These are phyloP conservation scores for Pistacia atlantica DNA, from an alignment of 345 rosid genomes.

Conservation along the genomic window DNA sequence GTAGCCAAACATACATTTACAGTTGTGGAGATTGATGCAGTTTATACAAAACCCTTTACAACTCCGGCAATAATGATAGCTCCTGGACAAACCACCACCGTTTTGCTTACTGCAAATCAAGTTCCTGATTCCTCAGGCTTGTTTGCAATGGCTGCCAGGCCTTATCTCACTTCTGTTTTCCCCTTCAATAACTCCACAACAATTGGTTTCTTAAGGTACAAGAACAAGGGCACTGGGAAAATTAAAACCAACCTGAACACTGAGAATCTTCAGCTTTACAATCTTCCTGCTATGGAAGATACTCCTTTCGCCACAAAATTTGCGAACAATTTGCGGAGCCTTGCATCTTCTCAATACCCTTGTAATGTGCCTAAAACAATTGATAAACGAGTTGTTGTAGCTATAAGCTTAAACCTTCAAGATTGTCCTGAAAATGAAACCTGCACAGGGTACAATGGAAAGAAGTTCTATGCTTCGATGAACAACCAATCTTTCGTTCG, in stretches of 20 bases:
- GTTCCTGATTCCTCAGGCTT: conserved; percentile 36
- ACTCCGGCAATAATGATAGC: conserved; percentile 59
- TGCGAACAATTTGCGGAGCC: conserved; percentile 38
- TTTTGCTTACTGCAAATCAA: conserved; percentile 51
- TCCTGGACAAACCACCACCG: conserved; percentile 71
- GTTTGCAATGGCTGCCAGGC: conserved; percentile 54
- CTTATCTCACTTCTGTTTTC: conserved; percentile 52
- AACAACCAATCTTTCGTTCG: conserved; percentile 60
- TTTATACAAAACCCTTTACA: conserved; percentile 56
- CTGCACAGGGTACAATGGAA: conserved; percentile 47
- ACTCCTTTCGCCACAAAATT: conserved; percentile 50
- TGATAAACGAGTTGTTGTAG: conserved; percentile 48
- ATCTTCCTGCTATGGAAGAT: conserved; percentile 50
- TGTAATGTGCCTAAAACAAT: conserved; percentile 55
- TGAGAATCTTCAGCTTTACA: neutral
- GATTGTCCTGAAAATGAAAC: conserved; percentile 44
- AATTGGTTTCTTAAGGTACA: conserved; percentile 52
- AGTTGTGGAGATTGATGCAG: conserved; percentile 65
- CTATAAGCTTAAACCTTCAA: conserved; percentile 56
- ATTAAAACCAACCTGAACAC: neutral
- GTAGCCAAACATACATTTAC: conserved; percentile 50
- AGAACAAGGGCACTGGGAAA: conserved; percentile 9
- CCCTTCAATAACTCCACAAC: conserved; percentile 62
- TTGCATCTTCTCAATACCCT: conserved; percentile 48
- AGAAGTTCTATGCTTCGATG: conserved; percentile 54